Percentiles rank a stretch among this genome's conserved stretches.
These are phyloP conservation scores for Pestalotiopsis fici DNA, from an alignment of 2,329 filamentous ascomycete genomes.

Conservation along the genomic window DNA sequence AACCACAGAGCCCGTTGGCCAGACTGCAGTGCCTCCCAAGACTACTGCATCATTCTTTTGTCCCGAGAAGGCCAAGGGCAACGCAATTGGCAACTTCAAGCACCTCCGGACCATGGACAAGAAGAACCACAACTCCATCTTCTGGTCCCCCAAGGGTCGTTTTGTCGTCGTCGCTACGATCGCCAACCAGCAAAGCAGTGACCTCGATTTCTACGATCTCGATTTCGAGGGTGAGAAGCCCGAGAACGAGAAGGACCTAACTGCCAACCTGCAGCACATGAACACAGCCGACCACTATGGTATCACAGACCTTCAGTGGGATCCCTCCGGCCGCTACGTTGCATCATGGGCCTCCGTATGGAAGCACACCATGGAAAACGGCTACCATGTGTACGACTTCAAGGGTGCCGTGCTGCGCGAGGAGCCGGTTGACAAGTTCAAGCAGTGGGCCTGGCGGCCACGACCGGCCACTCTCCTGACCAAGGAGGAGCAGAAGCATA, in stretches of 20 bases:
- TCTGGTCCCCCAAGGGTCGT: conserved; percentile 95
- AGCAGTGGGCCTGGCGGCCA: conserved; percentile 94
- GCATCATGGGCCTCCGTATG: conserved; percentile 91
- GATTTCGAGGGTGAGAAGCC: conserved; percentile 98
- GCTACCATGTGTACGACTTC: conserved; percentile 98
- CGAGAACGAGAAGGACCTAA: conserved; percentile 89
- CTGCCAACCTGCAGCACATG: conserved; percentile 94
- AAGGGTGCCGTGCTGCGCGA: conserved; percentile 86
- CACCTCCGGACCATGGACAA: conserved; percentile 93
- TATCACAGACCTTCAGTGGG: conserved; percentile 97
- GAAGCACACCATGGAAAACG: conserved; percentile 99
- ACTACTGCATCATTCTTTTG: conserved; percentile 96
- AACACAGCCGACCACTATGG: conserved; percentile 94
- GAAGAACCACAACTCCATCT: conserved; percentile 99
- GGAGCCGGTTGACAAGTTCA: conserved; percentile 94
- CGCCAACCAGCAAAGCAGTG: conserved; percentile 87
- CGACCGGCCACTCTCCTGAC: conserved; percentile 86
- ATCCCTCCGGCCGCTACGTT: conserved; percentile 92
- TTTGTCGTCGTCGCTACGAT: conserved; percentile 96
- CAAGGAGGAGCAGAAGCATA: conserved; percentile 96
- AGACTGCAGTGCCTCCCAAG: conserved; percentile 85
- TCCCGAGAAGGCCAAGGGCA: conserved; percentile 88
- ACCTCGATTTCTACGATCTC: conserved; percentile 96
- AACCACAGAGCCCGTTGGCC: conserved; percentile 77
- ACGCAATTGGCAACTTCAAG: conserved; percentile 88